phyloP scores from a whole-genome alignment of 1,284 basidiomycete species.

The Irpex sp. region DNA sequence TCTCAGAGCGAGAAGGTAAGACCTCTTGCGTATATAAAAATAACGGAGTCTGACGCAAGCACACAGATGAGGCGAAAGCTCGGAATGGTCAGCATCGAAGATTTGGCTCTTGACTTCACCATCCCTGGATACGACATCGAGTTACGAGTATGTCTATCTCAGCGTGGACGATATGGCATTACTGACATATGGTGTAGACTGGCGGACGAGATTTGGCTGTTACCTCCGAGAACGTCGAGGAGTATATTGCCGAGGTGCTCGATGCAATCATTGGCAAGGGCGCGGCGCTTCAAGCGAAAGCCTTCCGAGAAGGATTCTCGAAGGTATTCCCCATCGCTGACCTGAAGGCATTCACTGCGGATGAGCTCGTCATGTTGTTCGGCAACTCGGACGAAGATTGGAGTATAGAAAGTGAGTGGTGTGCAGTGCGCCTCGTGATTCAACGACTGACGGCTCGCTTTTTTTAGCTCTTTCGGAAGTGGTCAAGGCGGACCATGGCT shows the following conservation, averaged over 20 bases:
- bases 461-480: constrained; percentile 78
- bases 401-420: constrained; percentile 77
- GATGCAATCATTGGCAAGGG: constrained; percentile 82
- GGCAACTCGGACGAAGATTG: constrained; percentile 96
- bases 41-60: not conserved
- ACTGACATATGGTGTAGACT: constrained; percentile 38
- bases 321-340: constrained; percentile 93
- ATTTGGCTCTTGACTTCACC: constrained; percentile 93
- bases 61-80: constrained; percentile 52
- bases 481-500: constrained; percentile 97
- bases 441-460: not conserved
- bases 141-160: constrained; percentile 57
- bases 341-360: constrained; percentile 88
- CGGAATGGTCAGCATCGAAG: constrained; percentile 67
- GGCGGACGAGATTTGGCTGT: constrained; percentile 80
- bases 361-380: constrained; percentile 92
- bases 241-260: constrained; percentile 82
- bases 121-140: constrained; percentile 95
- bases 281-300: constrained; percentile 70
- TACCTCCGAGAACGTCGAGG: constrained; percentile 81
- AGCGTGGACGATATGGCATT: constrained; percentile 1
- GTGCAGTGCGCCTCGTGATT: not conserved
- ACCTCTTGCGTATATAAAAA: not conserved
- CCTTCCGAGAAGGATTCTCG: constrained; percentile 88
- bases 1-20: constrained; percentile 46